Evolutionary conservation across 2,329 filamentous ascomycete genomes (phyloP), one percentile per base, ranked within the genome.

Genomic region (Cytospora piceae): DNA sequence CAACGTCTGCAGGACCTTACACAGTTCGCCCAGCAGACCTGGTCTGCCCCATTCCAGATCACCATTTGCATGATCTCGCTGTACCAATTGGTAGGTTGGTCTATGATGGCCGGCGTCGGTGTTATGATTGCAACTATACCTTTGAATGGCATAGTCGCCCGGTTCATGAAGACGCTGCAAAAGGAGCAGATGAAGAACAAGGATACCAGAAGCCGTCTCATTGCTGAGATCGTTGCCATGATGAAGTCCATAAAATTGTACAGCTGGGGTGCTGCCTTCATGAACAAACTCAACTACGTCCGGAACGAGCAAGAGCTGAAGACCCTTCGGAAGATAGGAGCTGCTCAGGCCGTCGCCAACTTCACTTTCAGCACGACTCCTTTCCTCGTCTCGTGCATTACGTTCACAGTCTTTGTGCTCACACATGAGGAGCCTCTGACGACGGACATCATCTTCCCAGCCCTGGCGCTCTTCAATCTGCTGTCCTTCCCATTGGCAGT

Each of bases 161-260:
- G 90, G 66, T 84, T 96, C 72, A 97, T 97, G 91, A 97, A 97
- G 81, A 93, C 85, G 53, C 81, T 99, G 72, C 96, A 99, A 76
- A 96, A 98, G 78, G 84, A 89, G 70, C 95, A 99, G 80, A 99
- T 99, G 95, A 96, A 96, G 82, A 98, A 98, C 81, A 99, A 99
- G 80, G 95, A 99, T 73, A 86, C 93, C 49, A 88, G 95, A 74
- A 97, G 94, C 56, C 88, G 94, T 58, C 81, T 99, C 66, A 97
- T 98, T 83, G 96, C 94, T 8, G 95, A 99, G 78, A 99, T 99
- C 70, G 83, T 99, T 74, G 97, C 96, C 83, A 98, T 98, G 79
- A 99, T 99, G 92, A 99, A 99, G 82, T 96, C 93, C 75, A 95
- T 99, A 82, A 99, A 99, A 81, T 86, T 99, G 24, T 99, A 97